Percentiles rank a stretch among this genome's conserved stretches.
These are phyloP conservation scores for Pseudocercospora musae DNA, from an alignment of 2,329 filamentous ascomycete species.

Conservation along the genomic window DNA sequence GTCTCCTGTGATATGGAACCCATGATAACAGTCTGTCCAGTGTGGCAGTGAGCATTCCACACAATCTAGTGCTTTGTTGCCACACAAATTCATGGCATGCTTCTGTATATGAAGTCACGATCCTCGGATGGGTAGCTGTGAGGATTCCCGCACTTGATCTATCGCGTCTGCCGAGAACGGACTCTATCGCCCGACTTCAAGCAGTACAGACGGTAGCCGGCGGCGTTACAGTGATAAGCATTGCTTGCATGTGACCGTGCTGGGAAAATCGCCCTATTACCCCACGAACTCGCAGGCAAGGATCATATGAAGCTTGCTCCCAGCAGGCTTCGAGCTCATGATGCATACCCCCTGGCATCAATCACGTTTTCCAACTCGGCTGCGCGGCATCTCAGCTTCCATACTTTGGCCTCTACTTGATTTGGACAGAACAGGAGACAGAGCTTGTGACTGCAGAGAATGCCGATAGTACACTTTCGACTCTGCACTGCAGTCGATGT, in stretches of 20 bases:
- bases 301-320: background rate
- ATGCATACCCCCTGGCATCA: background rate
- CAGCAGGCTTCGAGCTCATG: background rate
- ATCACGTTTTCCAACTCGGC: background rate
- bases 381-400: background rate
- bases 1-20: background rate
- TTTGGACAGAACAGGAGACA: background rate
- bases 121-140: background rate
- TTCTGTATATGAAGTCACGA: background rate
- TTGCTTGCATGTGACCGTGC: background rate
- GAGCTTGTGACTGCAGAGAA: background rate
- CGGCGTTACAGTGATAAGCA: background rate
- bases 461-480: background rate
- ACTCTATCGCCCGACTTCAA: background rate
- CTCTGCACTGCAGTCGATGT: background rate
- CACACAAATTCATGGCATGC: background rate
- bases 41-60: background rate
- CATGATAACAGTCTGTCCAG: background rate
- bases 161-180: background rate
- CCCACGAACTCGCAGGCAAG: background rate
- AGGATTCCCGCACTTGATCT: background rate
- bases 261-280: background rate
- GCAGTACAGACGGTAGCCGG: background rate
- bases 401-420: background rate
- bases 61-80: background rate